Percentiles rank a stretch among this genome's conserved stretches.
phyloP scores from a whole-genome alignment of 441 rosid genomes.

The Pelargonium citronellum region DNA sequence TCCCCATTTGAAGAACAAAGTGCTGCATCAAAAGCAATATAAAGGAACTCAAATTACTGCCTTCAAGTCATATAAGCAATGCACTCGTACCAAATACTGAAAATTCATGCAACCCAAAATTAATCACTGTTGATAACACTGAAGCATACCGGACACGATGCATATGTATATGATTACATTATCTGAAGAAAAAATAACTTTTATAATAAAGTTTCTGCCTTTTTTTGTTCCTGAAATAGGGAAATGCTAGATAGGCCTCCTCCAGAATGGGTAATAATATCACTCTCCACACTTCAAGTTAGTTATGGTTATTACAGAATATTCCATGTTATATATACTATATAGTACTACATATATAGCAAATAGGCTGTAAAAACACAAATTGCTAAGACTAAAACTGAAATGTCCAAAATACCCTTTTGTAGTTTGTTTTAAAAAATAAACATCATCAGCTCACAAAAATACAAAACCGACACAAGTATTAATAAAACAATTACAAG shows the following conservation, averaged over 20 bases:
- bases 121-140: background rate
- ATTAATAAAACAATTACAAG: background rate
- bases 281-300: background rate
- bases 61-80: background rate
- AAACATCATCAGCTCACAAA: background rate
- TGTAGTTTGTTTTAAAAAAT: background rate
- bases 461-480: background rate
- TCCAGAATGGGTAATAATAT: no score
- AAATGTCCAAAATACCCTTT: constrained; percentile 1
- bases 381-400: background rate
- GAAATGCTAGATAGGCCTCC: no score
- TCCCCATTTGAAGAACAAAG: constrained; percentile 39
- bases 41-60: background rate
- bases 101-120: background rate
- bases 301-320: constrained; percentile 1
- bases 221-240: no score
- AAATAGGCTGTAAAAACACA: background rate
- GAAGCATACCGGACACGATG: background rate
- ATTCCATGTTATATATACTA: constrained; percentile 4
- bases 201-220: no score
- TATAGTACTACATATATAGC: no score
- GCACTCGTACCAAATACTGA: background rate
- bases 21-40: constrained; percentile 32
- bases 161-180: no score
- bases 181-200: no score